Evolutionary conservation across 352 stramenopile genomes (phyloP), one percentile per base, ranked within the genome.

Genomic region (Phytophthora niederhauseri): DNA sequence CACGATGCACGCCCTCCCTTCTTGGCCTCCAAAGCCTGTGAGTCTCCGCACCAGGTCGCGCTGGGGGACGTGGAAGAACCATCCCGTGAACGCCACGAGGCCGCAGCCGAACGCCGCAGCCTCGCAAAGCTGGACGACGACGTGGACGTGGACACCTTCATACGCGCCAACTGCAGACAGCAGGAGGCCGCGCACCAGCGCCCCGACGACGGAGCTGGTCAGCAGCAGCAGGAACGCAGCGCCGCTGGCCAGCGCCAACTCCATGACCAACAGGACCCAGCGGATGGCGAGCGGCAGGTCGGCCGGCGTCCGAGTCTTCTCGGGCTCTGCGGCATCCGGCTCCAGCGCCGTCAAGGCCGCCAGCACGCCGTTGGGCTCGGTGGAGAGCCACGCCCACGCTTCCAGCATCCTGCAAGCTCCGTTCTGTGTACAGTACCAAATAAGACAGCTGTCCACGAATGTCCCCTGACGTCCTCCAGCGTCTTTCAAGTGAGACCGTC

Each of bases 211-310:
- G 5, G 64, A 70, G 46, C 55, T 70, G 48, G 4, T 56, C 31
- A 77, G 26, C 30, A 86, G 61, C 61, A 88, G 30, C 19, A 88
- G 50, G 58, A 83, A 79, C 3, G 68, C 73, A 28, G 34, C 56
- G 3, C 77, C 68, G 43, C 70, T 65, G 19, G 66, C 61, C 26
- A 81, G 54, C 45, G 61, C 46, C 50, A 86, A 52, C 66, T 88
- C 80, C 76, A 85, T 80, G 38, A 68, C 61, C 22, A 88, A 49
- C 60, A 88, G 65, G 17, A 85, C 67, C 41, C 59, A 46, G 3
- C 62, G 55, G 56, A 82, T 38, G 34, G 45, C 51, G 11, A 26
- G 45, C 5, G 75, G 68, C 17, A 81, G 43, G n/a, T 75, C 56
- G 2, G 45, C 15, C 9, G 45, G 26, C 9, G 22, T 28, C 26